Evolutionary conservation across 352 stramenopile genomes (phyloP).

Genomic region (Pythium periplocum): DNA sequence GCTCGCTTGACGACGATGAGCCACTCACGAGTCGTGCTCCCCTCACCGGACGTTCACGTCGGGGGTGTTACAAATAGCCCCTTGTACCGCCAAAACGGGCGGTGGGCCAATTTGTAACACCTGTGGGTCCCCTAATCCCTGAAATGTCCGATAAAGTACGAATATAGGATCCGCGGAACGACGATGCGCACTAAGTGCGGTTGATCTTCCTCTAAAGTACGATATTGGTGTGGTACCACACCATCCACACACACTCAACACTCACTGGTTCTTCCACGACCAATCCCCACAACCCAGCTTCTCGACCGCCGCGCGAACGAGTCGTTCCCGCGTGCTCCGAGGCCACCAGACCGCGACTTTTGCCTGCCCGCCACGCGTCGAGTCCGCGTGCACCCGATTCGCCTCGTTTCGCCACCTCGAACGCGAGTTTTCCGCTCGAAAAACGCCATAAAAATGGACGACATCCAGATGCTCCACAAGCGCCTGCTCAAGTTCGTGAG

Average conservation of each 20-base stretch:
- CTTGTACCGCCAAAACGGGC: conserved; percentile 12
- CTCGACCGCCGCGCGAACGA: too few species aligned
- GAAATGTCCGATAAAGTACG: background rate
- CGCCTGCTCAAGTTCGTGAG: conserved; percentile 68
- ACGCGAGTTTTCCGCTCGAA: too few species aligned
- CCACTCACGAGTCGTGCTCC: background rate
- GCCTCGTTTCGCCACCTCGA: too few species aligned
- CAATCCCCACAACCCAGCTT: conserved; percentile 2
- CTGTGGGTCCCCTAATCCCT: background rate
- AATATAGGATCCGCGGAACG: background rate
- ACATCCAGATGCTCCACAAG: conserved; percentile 58
- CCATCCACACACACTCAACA: background rate
- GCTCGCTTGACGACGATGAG: too few species aligned
- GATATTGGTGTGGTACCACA: conserved; percentile 16
- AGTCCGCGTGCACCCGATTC: background rate
- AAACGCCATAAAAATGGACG: conserved; percentile 39
- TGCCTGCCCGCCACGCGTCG: background rate
- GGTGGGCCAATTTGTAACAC: conserved; percentile 22
- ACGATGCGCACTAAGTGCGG: too few species aligned
- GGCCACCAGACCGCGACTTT: too few species aligned
- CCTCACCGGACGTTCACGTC: background rate
- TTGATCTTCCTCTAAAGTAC: too few species aligned
- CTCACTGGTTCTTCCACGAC: conserved; percentile 6
- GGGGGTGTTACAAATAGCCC: conserved; percentile 17
- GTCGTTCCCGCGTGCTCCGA: too few species aligned